Evolutionary conservation across 306 rosid species (phyloP).

Genomic region (Arachis hypogaea): DNA sequence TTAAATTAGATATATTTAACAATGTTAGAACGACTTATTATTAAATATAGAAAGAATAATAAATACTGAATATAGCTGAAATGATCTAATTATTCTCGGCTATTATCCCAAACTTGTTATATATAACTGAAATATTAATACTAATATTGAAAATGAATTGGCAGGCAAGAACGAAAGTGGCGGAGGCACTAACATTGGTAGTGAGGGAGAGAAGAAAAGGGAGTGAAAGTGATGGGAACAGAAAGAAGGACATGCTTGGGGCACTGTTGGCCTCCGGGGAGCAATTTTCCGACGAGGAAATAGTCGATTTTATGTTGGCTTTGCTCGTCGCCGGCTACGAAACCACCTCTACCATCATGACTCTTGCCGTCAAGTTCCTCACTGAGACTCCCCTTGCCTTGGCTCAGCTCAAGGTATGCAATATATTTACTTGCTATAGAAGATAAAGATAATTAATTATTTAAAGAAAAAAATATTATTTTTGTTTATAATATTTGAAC

Average conservation of each 20-base stretch:
- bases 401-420: constrained; percentile 80
- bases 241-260: constrained; percentile 72
- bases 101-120: no score
- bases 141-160: not conserved
- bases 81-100: no score
- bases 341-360: constrained; percentile 93
- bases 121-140: no score
- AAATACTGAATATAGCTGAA: no score
- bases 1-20: no score
- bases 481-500: no score
- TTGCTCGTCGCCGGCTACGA: constrained; percentile 93
- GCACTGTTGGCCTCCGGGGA: constrained; percentile 84
- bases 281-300: constrained; percentile 75
- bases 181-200: constrained; percentile 74
- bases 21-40: no score
- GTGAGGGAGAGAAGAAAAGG: constrained; percentile 74
- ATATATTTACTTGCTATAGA: no score
- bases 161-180: constrained; percentile 90
- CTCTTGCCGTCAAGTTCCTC: constrained; percentile 92
- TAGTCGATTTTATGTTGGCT: constrained; percentile 88
- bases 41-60: no score
- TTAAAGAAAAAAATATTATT: no score
- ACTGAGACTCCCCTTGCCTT: constrained; percentile 90
- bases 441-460: no score
- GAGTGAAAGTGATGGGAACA: constrained; percentile 45